phyloP scores from a whole-genome alignment of 139 green algal species.

The Micractinium sp. region DNA sequence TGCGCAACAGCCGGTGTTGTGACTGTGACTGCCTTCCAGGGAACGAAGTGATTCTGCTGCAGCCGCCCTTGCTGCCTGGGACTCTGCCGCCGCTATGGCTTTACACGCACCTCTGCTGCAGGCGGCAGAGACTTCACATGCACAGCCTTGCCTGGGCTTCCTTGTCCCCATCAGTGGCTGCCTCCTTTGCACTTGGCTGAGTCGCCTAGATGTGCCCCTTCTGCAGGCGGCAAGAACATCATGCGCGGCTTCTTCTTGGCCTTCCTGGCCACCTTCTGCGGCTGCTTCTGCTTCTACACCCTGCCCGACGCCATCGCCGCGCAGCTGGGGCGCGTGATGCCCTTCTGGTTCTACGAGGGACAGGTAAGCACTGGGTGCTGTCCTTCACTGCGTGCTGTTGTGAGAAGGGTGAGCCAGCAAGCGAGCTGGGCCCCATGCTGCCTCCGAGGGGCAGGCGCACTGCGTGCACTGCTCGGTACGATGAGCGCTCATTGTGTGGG shows the following conservation, averaged over 20 bases:
- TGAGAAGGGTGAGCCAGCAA: too few relatives aligned
- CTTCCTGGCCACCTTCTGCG: slow-evolving; percentile 62
- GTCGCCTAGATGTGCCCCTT: not conserved
- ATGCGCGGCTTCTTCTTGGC: slow-evolving; percentile 56
- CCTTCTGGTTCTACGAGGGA: slow-evolving; percentile 67
- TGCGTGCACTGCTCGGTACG: too few relatives aligned
- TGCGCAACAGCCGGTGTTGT: not conserved
- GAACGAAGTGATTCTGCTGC: too few relatives aligned
- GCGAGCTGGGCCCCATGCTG: too few relatives aligned
- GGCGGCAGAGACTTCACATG: not conserved
- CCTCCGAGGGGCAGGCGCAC: too few relatives aligned
- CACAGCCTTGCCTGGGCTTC: not conserved
- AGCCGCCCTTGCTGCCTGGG: too few relatives aligned
- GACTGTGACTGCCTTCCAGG: too few relatives aligned
- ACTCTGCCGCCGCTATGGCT: too few relatives aligned
- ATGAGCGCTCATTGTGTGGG: too few relatives aligned
- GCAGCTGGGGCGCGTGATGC: slow-evolving; percentile 47
- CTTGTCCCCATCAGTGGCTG: not conserved
- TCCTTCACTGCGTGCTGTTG: too few relatives aligned
- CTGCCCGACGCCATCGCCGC: slow-evolving; percentile 50
- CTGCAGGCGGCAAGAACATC: slow-evolving; percentile 61
- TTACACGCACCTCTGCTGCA: too few relatives aligned
- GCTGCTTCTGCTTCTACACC: slow-evolving; percentile 58
- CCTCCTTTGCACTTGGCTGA: not conserved
- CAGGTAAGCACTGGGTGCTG: slow-evolving; percentile 41